phyloP scores from a whole-genome alignment of 805 yeast genomes.

The Deakozyma indianensis region DNA sequence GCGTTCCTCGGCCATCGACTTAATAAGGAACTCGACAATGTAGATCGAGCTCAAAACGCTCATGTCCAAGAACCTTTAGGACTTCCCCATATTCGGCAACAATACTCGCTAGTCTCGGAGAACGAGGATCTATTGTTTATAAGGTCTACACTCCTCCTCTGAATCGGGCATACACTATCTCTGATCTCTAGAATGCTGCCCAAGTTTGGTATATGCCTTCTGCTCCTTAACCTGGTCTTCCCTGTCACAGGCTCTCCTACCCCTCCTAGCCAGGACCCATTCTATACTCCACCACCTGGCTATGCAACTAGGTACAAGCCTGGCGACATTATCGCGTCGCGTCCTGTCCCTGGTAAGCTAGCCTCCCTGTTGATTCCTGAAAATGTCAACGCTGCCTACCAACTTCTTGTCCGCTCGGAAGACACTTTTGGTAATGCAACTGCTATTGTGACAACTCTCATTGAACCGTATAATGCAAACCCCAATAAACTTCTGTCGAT shows the following conservation, averaged over 20 bases:
- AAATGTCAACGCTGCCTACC: conserved; percentile 5
- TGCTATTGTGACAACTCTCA: conserved; percentile 7
- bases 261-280: conserved; percentile 5
- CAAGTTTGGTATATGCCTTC: too few species aligned
- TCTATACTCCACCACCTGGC: conserved; percentile 3
- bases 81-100: too few species aligned
- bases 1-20: too few species aligned
- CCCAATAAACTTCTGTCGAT: conserved; percentile 12
- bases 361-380: background rate
- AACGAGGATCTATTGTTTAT: too few species aligned
- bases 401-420: conserved; percentile 8
- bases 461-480: conserved; percentile 8
- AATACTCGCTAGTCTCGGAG: too few species aligned
- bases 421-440: conserved; percentile 8
- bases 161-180: too few species aligned
- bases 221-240: background rate
- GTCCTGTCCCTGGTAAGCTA: background rate
- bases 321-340: conserved; percentile 2
- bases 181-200: too few species aligned
- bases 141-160: too few species aligned
- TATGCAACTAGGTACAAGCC: conserved; percentile 2
- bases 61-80: too few species aligned
- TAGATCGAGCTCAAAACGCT: too few species aligned
- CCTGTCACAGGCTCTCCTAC: background rate
- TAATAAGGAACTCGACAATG: too few species aligned